Evolutionary conservation across 1,284 basidiomycete genomes (phyloP).

Genomic region (Rhodotorula sp.): DNA sequence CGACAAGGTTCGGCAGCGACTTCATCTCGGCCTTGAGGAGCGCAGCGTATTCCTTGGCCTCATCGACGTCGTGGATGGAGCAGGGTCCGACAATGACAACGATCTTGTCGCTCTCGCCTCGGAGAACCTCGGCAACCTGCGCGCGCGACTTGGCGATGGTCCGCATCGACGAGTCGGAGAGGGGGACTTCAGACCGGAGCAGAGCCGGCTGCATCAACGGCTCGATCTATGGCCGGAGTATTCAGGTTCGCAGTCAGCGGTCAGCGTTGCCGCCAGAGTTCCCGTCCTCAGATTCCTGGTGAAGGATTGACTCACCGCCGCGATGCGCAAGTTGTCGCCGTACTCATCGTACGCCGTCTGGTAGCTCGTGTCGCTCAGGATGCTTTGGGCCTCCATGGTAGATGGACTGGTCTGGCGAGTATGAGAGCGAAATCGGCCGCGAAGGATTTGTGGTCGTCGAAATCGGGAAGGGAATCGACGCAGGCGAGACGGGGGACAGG

Average conservation of each 20-base stretch:
- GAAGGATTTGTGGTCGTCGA: not conserved
- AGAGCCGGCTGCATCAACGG: constrained; percentile 87
- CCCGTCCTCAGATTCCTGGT: not conserved
- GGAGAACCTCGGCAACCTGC: constrained; percentile 70
- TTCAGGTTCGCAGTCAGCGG: not conserved
- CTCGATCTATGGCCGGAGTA: constrained; percentile 53
- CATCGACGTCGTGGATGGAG: constrained; percentile 80
- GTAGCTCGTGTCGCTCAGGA: constrained; percentile 15
- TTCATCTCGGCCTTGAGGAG: constrained; percentile 64
- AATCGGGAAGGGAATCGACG: no score
- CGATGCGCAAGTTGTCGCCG: constrained; percentile 37
- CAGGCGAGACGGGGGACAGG: no score
- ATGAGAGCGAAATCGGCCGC: not conserved
- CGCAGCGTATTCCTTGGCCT: constrained; percentile 85
- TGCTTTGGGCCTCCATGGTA: constrained; percentile 9
- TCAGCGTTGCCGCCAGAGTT: not conserved
- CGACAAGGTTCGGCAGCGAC: constrained; percentile 72
- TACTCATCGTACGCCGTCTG: constrained; percentile 31
- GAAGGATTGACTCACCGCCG: constrained; percentile 21
- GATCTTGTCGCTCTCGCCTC: constrained; percentile 77
- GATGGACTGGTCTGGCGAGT: not conserved
- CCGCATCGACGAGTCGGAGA: constrained; percentile 54
- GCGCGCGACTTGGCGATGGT: constrained; percentile 78
- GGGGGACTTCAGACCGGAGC: constrained; percentile 76
- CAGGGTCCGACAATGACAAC: constrained; percentile 93